These are phyloP conservation scores for Halophytophthora polymorphica DNA, from an alignment of 352 stramenopile genomes.

Conservation along the genomic window DNA sequence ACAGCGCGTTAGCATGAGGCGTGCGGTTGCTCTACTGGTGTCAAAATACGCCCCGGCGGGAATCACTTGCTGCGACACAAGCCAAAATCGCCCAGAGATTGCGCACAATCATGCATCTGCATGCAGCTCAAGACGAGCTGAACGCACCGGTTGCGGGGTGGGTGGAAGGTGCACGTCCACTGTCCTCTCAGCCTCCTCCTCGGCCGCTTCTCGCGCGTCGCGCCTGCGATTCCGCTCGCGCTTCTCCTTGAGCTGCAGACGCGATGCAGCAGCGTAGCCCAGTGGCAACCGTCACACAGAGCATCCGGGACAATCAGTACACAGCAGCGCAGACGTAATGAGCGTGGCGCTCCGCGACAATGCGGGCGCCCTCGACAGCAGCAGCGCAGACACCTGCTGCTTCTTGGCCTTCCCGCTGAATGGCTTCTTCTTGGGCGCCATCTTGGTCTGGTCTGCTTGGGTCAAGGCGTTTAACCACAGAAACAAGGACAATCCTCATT, in stretches of 20 bases:
- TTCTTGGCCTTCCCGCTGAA: slow-evolving; percentile 89
- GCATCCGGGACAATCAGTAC: background rate
- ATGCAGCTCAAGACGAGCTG: background rate
- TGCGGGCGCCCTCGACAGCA: background rate
- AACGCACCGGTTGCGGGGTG: slow-evolving; percentile 15
- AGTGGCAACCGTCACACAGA: slow-evolving; percentile 2
- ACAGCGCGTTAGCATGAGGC: background rate
- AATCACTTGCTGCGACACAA: too few relatives aligned
- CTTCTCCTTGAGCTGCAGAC: slow-evolving; percentile 63
- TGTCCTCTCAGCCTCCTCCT: slow-evolving; percentile 8
- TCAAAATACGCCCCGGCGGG: too few relatives aligned
- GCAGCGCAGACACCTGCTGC: slow-evolving; percentile 47
- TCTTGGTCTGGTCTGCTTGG: slow-evolving; percentile 1
- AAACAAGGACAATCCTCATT: too few relatives aligned
- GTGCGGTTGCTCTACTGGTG: too few relatives aligned
- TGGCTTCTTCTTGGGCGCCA: slow-evolving; percentile 64
- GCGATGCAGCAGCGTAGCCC: background rate
- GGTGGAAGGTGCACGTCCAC: slow-evolving; percentile 1
- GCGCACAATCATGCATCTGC: slow-evolving; percentile 1
- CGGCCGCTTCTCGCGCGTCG: slow-evolving; percentile 20
- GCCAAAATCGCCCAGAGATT: background rate
- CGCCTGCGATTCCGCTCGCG: slow-evolving; percentile 57
- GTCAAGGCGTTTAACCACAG: background rate
- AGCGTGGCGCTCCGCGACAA: too few relatives aligned
- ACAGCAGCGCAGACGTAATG: background rate